Conservation (phyloP, 345 rosid genomes). For the Geranium rotundifolium region DNA sequence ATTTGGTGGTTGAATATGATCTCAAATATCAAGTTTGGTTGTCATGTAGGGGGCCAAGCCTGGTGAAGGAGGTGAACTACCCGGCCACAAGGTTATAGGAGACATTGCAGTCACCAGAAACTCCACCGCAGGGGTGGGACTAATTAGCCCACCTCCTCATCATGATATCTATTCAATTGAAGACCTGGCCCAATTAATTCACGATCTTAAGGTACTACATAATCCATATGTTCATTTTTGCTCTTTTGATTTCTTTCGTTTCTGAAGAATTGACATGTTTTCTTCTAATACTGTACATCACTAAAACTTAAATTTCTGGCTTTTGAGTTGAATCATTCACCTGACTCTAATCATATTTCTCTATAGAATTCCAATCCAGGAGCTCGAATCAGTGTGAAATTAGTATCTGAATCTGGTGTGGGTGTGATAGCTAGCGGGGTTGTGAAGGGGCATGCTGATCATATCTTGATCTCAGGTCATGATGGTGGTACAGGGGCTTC, state of each 20-base stretch:
- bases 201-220: constrained; percentile 83
- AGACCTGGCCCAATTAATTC: constrained; percentile 96
- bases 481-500: constrained; percentile 99
- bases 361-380: constrained; percentile 84
- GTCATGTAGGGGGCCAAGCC: constrained; percentile 91
- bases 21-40: background rate
- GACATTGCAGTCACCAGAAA: constrained; percentile 95
- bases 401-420: constrained; percentile 99
- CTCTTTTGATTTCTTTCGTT: background rate
- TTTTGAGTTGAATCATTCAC: background rate
- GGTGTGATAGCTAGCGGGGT: constrained; percentile 99
- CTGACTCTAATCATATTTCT: constrained; percentile 4
- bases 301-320: too few species aligned
- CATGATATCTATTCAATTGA: constrained; percentile 98
- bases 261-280: background rate
- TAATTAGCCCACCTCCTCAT: constrained; percentile 98
- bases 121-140: constrained; percentile 98
- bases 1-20: constrained; percentile 4
- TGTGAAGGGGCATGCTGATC: constrained; percentile 99
- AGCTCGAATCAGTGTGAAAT: constrained; percentile 88
- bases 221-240: background rate
- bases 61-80: constrained; percentile 99
- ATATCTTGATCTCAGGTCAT: constrained; percentile 92
- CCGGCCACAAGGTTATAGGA: constrained; percentile 98
- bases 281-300: background rate